Evolutionary conservation across 106 monocot genomes (phyloP).

Genomic region (Allium fistulosum): DNA sequence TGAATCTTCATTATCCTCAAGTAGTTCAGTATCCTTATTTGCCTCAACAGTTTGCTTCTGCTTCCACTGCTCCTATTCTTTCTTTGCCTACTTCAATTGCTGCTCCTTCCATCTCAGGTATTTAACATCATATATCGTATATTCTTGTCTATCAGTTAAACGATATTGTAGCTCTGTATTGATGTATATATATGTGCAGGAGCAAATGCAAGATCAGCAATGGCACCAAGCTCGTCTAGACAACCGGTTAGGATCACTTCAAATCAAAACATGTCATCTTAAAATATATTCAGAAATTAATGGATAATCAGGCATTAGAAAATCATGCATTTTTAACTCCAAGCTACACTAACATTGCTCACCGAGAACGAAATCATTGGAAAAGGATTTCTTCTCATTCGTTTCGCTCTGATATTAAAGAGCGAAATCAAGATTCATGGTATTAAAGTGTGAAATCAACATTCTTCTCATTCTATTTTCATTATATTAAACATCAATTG

Average conservation of each 20-base stretch:
- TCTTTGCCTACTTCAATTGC: conserved; percentile 2
- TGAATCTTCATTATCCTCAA: conserved; percentile 30
- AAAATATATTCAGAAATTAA: background rate
- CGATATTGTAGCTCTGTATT: background rate
- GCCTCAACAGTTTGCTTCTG: conserved; percentile 25
- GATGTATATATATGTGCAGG: background rate
- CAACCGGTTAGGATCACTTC: background rate
- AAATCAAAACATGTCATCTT: background rate
- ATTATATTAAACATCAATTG: background rate
- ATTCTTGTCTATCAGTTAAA: too few species aligned
- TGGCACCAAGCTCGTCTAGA: background rate
- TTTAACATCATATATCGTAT: background rate
- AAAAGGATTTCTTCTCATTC: background rate
- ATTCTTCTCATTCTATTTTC: background rate
- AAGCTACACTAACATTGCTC: conserved; percentile 5
- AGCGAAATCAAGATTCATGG: background rate
- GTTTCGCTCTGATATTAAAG: conserved; percentile 3
- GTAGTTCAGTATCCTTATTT: conserved; percentile 44
- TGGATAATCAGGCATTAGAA: background rate
- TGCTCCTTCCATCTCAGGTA: background rate
- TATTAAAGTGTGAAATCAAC: too few species aligned
- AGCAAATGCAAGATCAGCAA: background rate
- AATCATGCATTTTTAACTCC: conserved; percentile 1
- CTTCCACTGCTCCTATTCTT: background rate
- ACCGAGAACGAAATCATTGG: background rate